These are phyloP conservation scores for Phyllosticta citribraziliensis DNA, from an alignment of 2,329 filamentous ascomycete species.

Conservation along the genomic window DNA sequence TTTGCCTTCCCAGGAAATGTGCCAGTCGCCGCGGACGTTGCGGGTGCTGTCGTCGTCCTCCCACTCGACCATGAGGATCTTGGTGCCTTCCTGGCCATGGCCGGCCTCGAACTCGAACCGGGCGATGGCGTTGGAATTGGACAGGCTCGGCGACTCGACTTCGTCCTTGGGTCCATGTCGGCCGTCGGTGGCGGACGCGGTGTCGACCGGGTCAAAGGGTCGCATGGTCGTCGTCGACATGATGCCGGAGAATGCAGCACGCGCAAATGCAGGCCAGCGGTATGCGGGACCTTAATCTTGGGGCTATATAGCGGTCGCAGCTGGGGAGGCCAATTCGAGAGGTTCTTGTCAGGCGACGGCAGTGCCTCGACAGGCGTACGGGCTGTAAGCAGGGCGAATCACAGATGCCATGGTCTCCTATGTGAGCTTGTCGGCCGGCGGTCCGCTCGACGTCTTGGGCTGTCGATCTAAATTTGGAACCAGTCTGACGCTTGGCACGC, in stretches of 20 bases:
- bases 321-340: background rate
- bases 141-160: slow-evolving; percentile 38
- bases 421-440: background rate
- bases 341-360: background rate
- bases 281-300: background rate
- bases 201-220: slow-evolving; percentile 32
- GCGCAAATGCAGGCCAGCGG: slow-evolving; percentile 4
- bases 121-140: slow-evolving; percentile 53
- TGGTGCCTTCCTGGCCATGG: slow-evolving; percentile 71
- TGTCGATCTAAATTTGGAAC: slow-evolving; percentile 2
- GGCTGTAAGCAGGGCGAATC: background rate
- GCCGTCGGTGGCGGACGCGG: slow-evolving; percentile 22
- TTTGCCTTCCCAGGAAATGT: slow-evolving; percentile 77
- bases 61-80: slow-evolving; percentile 92
- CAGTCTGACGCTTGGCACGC: slow-evolving; percentile 10
- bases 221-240: slow-evolving; percentile 24
- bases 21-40: slow-evolving; percentile 51
- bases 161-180: slow-evolving; percentile 23
- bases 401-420: slow-evolving; percentile 2
- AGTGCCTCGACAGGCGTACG: background rate
- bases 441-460: background rate
- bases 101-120: slow-evolving; percentile 80
- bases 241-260: slow-evolving; percentile 15
- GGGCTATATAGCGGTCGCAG: background rate
- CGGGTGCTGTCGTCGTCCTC: slow-evolving; percentile 49